A percentile compares a stretch with the other conserved stretches of the same genome.
Evolutionary conservation across 179 eudicot genomes (phyloP).

Genomic region (Corrigiola litoralis): DNA sequence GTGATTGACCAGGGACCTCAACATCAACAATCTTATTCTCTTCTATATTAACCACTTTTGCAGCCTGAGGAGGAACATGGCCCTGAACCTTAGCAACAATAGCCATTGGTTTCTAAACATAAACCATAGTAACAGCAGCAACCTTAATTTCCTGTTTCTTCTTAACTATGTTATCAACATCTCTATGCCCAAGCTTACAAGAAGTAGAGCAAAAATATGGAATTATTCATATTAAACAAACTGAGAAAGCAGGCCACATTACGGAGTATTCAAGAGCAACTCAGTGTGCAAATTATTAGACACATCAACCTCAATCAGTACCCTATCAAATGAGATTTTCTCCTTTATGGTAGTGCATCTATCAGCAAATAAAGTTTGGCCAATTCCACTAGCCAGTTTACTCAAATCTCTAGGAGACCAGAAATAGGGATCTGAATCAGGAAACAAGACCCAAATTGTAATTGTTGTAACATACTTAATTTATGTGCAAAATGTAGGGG

Average conservation of each 20-base stretch:
- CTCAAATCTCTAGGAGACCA: not conserved
- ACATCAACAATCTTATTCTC: no score
- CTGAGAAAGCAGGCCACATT: not conserved
- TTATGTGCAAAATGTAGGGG: no score
- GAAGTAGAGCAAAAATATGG: not conserved
- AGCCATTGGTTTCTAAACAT: no score
- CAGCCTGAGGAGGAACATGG: no score
- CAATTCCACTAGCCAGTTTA: not conserved
- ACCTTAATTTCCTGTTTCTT: no score
- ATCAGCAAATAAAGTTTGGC: not conserved
- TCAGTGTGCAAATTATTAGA: not conserved
- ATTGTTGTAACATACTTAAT: not conserved
- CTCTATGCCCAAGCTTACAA: not conserved
- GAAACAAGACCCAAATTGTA: not conserved
- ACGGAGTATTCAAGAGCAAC: not conserved
- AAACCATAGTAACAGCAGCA: no score
- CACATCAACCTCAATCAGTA: not conserved
- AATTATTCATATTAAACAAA: no score
- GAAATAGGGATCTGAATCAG: not conserved
- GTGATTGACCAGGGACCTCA: no score
- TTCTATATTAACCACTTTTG: no score
- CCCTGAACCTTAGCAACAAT: no score
- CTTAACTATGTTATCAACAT: no score
- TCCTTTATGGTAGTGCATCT: not conserved
- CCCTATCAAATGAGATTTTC: not conserved